Percentiles rank a stretch among this genome's conserved stretches.
phyloP scores from a whole-genome alignment of 306 rosid genomes.

The Cicer judaicum region DNA sequence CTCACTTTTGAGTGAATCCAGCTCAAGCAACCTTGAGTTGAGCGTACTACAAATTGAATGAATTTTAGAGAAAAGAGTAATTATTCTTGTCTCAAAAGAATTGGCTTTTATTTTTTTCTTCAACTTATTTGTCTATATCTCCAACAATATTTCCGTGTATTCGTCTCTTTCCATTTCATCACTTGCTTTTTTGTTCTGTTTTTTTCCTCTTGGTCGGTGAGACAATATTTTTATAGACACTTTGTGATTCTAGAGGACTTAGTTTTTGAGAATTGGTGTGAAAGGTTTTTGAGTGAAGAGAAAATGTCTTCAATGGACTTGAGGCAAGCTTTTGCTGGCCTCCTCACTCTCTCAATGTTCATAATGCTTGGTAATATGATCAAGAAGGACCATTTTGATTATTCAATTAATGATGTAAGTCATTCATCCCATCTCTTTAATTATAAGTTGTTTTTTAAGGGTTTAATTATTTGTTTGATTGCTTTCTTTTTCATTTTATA shows the following conservation, averaged over 20 bases:
- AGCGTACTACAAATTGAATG: conserved; percentile 14
- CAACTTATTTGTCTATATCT: conserved; percentile 23
- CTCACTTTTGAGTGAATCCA: not conserved
- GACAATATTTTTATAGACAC: not conserved
- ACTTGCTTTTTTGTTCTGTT: not conserved
- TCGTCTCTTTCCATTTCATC: not conserved
- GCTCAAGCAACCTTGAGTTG: conserved; percentile 4
- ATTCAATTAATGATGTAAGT: conserved; percentile 40
- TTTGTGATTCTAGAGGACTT: not conserved
- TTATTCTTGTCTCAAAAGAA: conserved; percentile 39
- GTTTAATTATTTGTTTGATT: not conserved
- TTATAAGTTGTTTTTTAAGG: not conserved
- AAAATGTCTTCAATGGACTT: conserved; percentile 48
- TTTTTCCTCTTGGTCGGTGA: conserved; percentile 44
- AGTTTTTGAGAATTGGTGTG: not conserved
- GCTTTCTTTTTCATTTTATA: not conserved
- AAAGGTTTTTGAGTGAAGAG: not conserved
- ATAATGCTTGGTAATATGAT: conserved; percentile 56
- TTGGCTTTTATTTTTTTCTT: conserved; percentile 10
- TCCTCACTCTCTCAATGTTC: conserved; percentile 58
- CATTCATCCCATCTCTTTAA: not conserved
- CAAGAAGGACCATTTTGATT: conserved; percentile 56
- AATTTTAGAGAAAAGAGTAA: conserved; percentile 2
- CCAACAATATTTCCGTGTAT: conserved; percentile 6
- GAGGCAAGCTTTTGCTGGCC: conserved; percentile 51